Percentiles rank a stretch among this genome's conserved stretches.
phyloP scores from a whole-genome alignment of 495 filamentous ascomycete species.

The Aspergillus ellipticus region DNA sequence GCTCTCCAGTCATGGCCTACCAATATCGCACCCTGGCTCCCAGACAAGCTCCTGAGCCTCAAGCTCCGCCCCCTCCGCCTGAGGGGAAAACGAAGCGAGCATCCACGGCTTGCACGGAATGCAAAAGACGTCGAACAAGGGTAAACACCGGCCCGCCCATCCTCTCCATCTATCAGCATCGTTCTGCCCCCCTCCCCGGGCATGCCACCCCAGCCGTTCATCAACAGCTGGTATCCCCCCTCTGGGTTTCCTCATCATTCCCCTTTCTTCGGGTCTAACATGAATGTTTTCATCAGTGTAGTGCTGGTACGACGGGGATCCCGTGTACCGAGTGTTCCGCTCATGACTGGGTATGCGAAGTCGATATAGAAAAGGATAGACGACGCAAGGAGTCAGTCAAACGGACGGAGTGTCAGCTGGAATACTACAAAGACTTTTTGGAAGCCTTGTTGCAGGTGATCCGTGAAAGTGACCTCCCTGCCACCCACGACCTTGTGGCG shows the following conservation, averaged over 20 bases:
- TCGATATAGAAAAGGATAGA: slow-evolving; percentile 37
- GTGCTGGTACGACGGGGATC: slow-evolving; percentile 26
- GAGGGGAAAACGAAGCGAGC: slow-evolving; percentile 37
- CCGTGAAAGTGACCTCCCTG: slow-evolving; percentile 17
- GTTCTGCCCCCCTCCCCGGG: neutral
- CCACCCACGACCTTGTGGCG: slow-evolving; percentile 23
- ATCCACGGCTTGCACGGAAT: slow-evolving; percentile 41
- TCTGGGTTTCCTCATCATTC: too few relatives aligned
- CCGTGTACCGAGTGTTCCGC: slow-evolving; percentile 35
- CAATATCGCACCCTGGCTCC: slow-evolving; percentile 38
- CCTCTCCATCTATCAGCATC: neutral
- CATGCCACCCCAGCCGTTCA: neutral
- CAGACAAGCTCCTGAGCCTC: slow-evolving; percentile 17
- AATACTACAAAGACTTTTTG: slow-evolving; percentile 26
- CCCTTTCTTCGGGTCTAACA: neutral
- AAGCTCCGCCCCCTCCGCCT: slow-evolving; percentile 12
- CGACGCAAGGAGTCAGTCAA: slow-evolving; percentile 39
- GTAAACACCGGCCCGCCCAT: slow-evolving; percentile 18
- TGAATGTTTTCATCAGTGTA: slow-evolving; percentile 11
- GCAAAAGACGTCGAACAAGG: slow-evolving; percentile 41
- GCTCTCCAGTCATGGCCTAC: slow-evolving; percentile 22
- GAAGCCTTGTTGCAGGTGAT: slow-evolving; percentile 29
- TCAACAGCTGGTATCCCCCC: too few relatives aligned
- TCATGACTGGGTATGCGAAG: slow-evolving; percentile 35
- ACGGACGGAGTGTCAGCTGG: slow-evolving; percentile 28